Base-by-base conservation (phyloP, 2,329 filamentous ascomycete genomes). In the Tolypocladium paradoxum region DNA sequence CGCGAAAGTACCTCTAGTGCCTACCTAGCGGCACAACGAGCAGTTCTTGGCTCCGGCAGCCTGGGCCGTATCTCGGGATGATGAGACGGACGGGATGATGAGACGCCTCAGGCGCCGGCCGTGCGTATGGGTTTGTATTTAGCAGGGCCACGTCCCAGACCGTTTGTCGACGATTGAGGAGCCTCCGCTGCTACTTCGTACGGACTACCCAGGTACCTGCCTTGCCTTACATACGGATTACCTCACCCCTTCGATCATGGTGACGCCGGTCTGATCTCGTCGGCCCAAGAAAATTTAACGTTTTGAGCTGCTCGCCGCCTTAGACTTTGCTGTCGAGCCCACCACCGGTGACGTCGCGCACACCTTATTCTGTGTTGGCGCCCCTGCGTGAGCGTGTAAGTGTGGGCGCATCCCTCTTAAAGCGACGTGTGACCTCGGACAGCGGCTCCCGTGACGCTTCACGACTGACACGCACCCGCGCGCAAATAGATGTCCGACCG, bases 41-140 rank as follows among this genome's bases (percentile, higher is more conserved):
- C n/a, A n/a, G 20, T 24, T 20, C 22, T 40, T 48, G 14, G 20
- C 43, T 48, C 51, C 46, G 43, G 43, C 43, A 33, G 43, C 11
- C 43, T 47, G 43, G 43, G 43, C 43, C 27, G 27, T 18, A 31
- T 47, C 27, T 47, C 43, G 43, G 48, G 52, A 51, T 54, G 38
- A 51, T 52, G 49, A 54, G 49, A 52, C 53, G 49, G n/a, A n/a
- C 43, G 43, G 48, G 52, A 51, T 54, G 38, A 51, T 52, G 49
- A 54, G 49, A 52, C 53, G 49, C 53, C 53, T 52, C 49, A 52
- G 53, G 36, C 49, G 36, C 49, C 35, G 51, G 14, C 40, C 40
- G n/a, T 29, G 40, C 24, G 27, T 46, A 20, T 46, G 43, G 43
- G 43, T 20, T 47, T 20, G 20, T 16, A 33, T 33, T 9, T 33